Evolutionary conservation across 768 basidiomycete genomes (phyloP), one percentile per base, ranked within the genome.

Genomic region (Boletellus ananas): DNA sequence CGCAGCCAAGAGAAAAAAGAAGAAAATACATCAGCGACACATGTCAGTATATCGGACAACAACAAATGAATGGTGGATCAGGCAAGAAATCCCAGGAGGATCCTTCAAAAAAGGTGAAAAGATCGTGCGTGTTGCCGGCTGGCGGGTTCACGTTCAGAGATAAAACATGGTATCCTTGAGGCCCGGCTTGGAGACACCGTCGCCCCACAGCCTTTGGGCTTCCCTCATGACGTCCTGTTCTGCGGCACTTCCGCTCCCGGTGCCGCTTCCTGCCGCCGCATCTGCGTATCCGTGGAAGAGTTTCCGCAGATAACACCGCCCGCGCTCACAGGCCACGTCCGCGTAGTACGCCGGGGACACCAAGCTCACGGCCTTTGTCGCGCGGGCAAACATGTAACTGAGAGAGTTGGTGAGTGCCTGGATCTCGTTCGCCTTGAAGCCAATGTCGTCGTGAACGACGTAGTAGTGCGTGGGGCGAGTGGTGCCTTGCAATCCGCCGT

Each of bases 81-180:
- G 7, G 29, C 10, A 11, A 23, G 6, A 23, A 23, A 29, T 4
- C 7, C 10, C 29, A 3, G n/a, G n/a, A n/a, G n/a, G n/a, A n/a
- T 8, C 29, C 29, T 29, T 29, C 3, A 29, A 29, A 29, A 7
- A 29, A 29, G 29, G 29, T 29, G 23, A 23, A 23, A 23, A 23
- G 23, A 6, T 23, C 3, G 6, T 23, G 23, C 3, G 23, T 23
- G 23, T 6, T 23, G 29, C 29, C 8, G 29, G 7, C 29, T 21
- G 12, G 6, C 38, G 14, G 21, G 20, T 14, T 10, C 16, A 27
- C 3, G 14, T 9, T 74, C 55, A 87, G n/a, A 89, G 71, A 66
- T 90, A 90, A 59, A 79, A 90, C 87, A 90, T 90, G 0, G 83
- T 83, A 34, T 85, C 76, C 67, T 79, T 85, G 61, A 89, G 63